Percentiles rank a stretch among this genome's conserved stretches.
Conservation (phyloP, 805 yeast genomes). For the Metschnikowia sp. region DNA sequence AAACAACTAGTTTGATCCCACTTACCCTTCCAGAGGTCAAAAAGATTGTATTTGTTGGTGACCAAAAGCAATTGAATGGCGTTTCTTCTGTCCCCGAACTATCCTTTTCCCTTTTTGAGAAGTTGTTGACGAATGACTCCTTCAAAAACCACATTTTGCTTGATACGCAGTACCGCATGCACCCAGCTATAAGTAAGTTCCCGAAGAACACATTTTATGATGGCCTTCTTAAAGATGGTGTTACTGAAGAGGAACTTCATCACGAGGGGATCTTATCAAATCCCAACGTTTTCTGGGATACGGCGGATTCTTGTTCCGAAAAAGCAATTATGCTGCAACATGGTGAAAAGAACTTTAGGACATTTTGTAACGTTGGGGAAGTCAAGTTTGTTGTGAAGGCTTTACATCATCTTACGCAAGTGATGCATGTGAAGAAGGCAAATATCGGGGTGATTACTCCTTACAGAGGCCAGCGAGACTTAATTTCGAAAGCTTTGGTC, state of each 20-base stretch:
- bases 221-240: slow-evolving; percentile 88
- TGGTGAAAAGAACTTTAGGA: slow-evolving; percentile 72
- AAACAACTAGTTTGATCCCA: slow-evolving; percentile 76
- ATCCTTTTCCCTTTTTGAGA: slow-evolving; percentile 80
- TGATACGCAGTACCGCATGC: slow-evolving; percentile 94
- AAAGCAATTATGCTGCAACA: slow-evolving; percentile 49
- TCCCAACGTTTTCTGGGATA: slow-evolving; percentile 96
- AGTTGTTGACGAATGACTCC: slow-evolving; percentile 51
- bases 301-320: slow-evolving; percentile 54
- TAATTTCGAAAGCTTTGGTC: slow-evolving; percentile 38
- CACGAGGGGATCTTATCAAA: slow-evolving; percentile 72
- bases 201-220: slow-evolving; percentile 90
- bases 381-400: slow-evolving; percentile 83
- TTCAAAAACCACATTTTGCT: slow-evolving; percentile 36
- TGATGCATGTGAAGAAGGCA: slow-evolving; percentile 49
- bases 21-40: slow-evolving; percentile 87
- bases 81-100: slow-evolving; percentile 84
- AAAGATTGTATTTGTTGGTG: slow-evolving; percentile 89
- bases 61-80: slow-evolving; percentile 88
- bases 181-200: slow-evolving; percentile 81
- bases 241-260: slow-evolving; percentile 66
- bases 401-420: slow-evolving; percentile 65
- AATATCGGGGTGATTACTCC: slow-evolving; percentile 90
- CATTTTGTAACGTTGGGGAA: slow-evolving; percentile 82
- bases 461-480: slow-evolving; percentile 88